These are phyloP conservation scores for Teunomyces stri DNA, from an alignment of 805 yeast species.

Conservation along the genomic window DNA sequence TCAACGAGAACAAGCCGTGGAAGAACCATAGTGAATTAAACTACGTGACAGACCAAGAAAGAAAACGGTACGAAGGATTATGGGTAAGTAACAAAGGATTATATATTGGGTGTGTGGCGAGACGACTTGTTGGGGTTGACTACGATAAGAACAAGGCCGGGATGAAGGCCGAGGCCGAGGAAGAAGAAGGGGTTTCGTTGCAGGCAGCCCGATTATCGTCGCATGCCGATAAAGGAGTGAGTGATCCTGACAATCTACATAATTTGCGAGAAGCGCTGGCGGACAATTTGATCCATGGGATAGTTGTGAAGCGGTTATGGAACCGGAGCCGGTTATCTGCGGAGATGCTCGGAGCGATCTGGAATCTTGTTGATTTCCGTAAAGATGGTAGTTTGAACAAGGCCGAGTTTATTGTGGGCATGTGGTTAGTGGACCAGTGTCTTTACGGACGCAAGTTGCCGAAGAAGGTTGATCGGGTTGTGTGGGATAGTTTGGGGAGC, in stretches of 20 bases:
- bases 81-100: slow-evolving; percentile 87
- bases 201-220: slow-evolving; percentile 38
- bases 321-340: slow-evolving; percentile 66
- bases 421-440: slow-evolving; percentile 97
- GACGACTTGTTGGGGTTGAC: slow-evolving; percentile 29
- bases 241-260: slow-evolving; percentile 29
- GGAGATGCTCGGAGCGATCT: slow-evolving; percentile 55
- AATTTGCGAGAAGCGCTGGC: slow-evolving; percentile 24
- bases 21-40: slow-evolving; percentile 68
- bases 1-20: slow-evolving; percentile 93
- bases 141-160: slow-evolving; percentile 13
- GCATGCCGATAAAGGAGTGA: slow-evolving; percentile 19
- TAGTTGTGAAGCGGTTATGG: slow-evolving; percentile 81
- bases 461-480: slow-evolving; percentile 54
- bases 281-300: slow-evolving; percentile 47
- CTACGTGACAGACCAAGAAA: slow-evolving; percentile 57
- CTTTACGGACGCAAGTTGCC: slow-evolving; percentile 92
- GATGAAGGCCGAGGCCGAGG: slow-evolving; percentile 8
- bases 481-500: slow-evolving; percentile 77
- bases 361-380: slow-evolving; percentile 68
- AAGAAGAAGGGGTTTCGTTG: slow-evolving; percentile 15
- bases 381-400: slow-evolving; percentile 74
- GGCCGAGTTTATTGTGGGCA: slow-evolving; percentile 88
- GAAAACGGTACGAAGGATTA: slow-evolving; percentile 87
- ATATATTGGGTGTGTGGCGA: slow-evolving; percentile 44